phyloP scores from a whole-genome alignment of 495 filamentous ascomycete species.

The Filosporella fistucella region DNA sequence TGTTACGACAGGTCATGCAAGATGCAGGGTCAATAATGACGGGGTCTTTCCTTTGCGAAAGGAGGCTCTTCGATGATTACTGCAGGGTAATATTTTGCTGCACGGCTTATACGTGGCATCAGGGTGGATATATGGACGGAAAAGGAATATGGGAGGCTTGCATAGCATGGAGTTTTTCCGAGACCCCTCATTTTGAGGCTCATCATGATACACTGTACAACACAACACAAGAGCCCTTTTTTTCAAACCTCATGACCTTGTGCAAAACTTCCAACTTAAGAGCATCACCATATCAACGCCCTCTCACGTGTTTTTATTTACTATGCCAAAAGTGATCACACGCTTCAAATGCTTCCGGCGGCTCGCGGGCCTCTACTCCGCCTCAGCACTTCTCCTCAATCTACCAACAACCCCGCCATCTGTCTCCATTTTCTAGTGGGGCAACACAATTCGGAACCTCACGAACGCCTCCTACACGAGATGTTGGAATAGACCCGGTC shows the following conservation, averaged over 20 bases:
- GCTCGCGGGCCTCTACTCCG: conserved; percentile 9
- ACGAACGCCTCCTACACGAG: conserved; percentile 1
- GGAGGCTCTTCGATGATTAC: too few species aligned
- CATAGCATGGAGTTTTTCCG: too few species aligned
- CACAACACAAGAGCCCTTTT: too few species aligned
- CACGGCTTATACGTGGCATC: too few species aligned
- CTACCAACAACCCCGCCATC: conserved; percentile 12
- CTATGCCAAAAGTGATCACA: background rate
- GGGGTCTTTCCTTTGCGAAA: too few species aligned
- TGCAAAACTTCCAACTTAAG: background rate
- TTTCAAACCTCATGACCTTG: background rate
- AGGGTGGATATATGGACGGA: too few species aligned
- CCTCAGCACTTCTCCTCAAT: background rate
- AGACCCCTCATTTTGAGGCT: too few species aligned
- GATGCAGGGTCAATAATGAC: too few species aligned
- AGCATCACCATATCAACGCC: conserved; percentile 5
- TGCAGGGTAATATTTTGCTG: too few species aligned
- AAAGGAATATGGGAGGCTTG: too few species aligned
- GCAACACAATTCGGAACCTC: conserved; percentile 4
- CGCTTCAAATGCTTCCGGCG: conserved; percentile 1
- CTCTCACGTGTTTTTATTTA: conserved; percentile 9
- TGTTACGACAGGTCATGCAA: too few species aligned
- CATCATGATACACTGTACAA: too few species aligned
- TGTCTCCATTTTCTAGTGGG: conserved; percentile 1
- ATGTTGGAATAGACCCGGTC: conserved; percentile 13